Evolutionary conservation across 345 rosid genomes (phyloP).

Genomic region (Fremontodendron californicum): DNA sequence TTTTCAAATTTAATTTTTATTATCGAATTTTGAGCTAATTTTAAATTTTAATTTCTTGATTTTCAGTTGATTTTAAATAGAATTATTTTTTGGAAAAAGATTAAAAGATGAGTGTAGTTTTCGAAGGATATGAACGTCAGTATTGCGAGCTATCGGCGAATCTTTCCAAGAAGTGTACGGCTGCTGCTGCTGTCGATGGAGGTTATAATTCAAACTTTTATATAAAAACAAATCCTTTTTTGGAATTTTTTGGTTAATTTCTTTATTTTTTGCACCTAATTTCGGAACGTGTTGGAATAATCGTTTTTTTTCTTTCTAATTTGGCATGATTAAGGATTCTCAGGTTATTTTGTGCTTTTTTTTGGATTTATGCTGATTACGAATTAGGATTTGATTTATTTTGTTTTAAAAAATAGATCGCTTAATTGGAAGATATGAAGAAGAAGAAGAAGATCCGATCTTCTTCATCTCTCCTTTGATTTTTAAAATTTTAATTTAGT

Average conservation of each 20-base stretch:
- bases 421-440: not conserved
- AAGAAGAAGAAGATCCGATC: not conserved
- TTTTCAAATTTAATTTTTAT: too few species aligned
- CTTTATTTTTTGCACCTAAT: not conserved
- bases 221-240: not conserved
- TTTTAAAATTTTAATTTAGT: not conserved
- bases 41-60: not conserved
- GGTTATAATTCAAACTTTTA: slow-evolving; percentile 24
- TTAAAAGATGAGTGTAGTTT: slow-evolving; percentile 49
- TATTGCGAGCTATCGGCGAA: slow-evolving; percentile 60
- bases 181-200: slow-evolving; percentile 44
- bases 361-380: too few species aligned
- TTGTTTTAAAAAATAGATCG: too few species aligned
- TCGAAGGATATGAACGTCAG: slow-evolving; percentile 53
- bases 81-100: not conserved
- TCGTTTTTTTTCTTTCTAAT: not conserved
- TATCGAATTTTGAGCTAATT: not conserved
- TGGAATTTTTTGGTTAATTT: not conserved
- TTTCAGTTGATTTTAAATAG: not conserved
- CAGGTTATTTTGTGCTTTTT: not conserved
- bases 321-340: not conserved
- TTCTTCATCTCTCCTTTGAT: not conserved
- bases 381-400: too few species aligned
- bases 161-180: slow-evolving; percentile 51
- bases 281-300: not conserved